Base-by-base conservation (phyloP, 2,329 filamentous ascomycete genomes). In the Trichoderma hamatum region DNA sequence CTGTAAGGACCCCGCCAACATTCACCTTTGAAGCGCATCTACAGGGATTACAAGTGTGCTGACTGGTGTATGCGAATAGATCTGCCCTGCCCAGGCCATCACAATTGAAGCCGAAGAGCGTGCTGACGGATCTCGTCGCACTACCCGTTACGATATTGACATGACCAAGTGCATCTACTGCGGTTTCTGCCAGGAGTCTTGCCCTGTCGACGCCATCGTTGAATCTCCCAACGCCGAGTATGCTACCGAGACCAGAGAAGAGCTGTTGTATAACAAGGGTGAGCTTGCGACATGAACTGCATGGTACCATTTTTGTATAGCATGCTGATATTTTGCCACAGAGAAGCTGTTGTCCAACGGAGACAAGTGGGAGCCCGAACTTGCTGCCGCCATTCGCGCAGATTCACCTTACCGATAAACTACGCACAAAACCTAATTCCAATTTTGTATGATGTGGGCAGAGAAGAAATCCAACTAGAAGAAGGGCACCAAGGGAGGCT, bases 111-210 rank as follows among this genome's bases (percentile, higher is more conserved):
- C 96, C 69, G 96, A 99, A 82, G 96, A 99, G 86, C 94, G 96
- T 79, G 93, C 92, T 78, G 96, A 99, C 77, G 96, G 96, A 72
- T 96, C 93, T 78, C 90, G 96, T 82, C 90, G 96, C 79, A 99
- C 96, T 63, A 97, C 95, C 70, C 90, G 95, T 80, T 99, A 99
- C 84, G 96, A 99, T 81, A 97, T 99, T 79, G 96, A 99, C 84
- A 99, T 99, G 96, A 98, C 96, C 78, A 99, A 99, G 88, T 99
- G 96, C 85, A 99, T 99, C 83, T 99, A 98, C 89, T 98, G 96
- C 81, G 96, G 96, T 63, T 96, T 97, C 85, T 98, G 96, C 88
- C 95, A 97, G 85, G 96, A 99, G 86, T 97, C 93, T 73, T 99
- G 96, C 84, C 96, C 96, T 55, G 96, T 99, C 67, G 96, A 99